Evolutionary conservation across 2,329 filamentous ascomycete genomes (phyloP).

Genomic region (Paraphaeosphaeria sporulosa): DNA sequence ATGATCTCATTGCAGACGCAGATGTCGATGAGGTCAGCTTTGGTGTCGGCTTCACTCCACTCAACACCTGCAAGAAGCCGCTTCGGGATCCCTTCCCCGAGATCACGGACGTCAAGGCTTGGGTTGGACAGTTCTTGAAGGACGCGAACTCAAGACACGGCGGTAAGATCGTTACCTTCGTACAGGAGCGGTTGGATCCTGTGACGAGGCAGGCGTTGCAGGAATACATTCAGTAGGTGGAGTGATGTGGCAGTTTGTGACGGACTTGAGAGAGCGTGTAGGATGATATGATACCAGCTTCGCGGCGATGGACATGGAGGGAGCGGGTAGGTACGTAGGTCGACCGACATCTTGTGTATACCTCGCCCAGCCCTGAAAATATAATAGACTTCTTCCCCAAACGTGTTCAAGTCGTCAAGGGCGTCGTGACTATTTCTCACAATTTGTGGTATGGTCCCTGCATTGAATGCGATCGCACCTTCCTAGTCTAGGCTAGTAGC

Average conservation of each 20-base stretch:
- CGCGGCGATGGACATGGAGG: background rate
- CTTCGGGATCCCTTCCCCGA: slow-evolving; percentile 85
- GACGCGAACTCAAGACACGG: slow-evolving; percentile 77
- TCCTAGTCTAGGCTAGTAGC: slow-evolving; percentile 3
- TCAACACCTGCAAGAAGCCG: slow-evolving; percentile 85
- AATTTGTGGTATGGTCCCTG: background rate
- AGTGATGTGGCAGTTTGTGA: background rate
- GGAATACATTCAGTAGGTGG: slow-evolving; percentile 31
- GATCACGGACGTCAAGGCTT: slow-evolving; percentile 77
- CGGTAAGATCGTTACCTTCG: slow-evolving; percentile 75
- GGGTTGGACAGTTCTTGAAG: slow-evolving; percentile 84
- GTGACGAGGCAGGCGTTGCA: slow-evolving; percentile 52
- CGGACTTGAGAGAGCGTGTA: background rate
- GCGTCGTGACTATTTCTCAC: background rate
- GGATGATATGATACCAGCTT: slow-evolving; percentile 11
- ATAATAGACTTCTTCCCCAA: background rate
- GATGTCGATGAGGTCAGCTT: slow-evolving; percentile 96
- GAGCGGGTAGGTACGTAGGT: background rate
- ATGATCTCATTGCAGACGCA: slow-evolving; percentile 81
- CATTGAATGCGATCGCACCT: background rate
- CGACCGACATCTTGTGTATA: slow-evolving; percentile 6
- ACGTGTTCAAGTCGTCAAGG: background rate
- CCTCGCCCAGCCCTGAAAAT: background rate
- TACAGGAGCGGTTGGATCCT: slow-evolving; percentile 70
- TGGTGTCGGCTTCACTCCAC: slow-evolving; percentile 89